phyloP scores from a whole-genome alignment of 1,284 basidiomycete species.

The Phellopilus nigrolimitatus region DNA sequence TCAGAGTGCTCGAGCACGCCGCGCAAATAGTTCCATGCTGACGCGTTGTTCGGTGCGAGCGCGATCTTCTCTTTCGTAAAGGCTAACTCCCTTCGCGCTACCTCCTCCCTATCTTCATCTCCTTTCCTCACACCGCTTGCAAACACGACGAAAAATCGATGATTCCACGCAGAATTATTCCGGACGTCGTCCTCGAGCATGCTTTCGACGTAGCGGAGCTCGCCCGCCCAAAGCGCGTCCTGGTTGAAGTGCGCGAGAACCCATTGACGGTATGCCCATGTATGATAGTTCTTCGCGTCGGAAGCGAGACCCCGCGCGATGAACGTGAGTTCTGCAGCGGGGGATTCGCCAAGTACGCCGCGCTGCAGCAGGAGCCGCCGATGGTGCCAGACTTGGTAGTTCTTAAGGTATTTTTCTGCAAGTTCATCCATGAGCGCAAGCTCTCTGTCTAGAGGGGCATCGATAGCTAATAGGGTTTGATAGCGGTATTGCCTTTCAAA shows the following conservation, averaged over 20 bases:
- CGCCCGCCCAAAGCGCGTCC: conserved; percentile 72
- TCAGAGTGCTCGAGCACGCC: conserved; percentile 61
- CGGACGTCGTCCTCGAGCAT: conserved; percentile 78
- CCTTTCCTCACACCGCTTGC: conserved; percentile 53
- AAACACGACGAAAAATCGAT: conserved; percentile 92
- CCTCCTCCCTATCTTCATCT: conserved; percentile 52
- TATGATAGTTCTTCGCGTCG: conserved; percentile 94
- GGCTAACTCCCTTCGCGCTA: conserved; percentile 66
- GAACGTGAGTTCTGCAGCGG: conserved; percentile 67
- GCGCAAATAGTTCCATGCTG: conserved; percentile 92
- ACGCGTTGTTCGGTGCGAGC: conserved; percentile 86
- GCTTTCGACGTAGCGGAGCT: conserved; percentile 72
- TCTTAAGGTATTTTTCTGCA: conserved; percentile 80
- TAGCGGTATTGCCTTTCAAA: conserved; percentile 86
- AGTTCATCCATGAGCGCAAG: conserved; percentile 81
- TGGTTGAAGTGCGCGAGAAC: conserved; percentile 68
- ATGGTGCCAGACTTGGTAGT: conserved; percentile 98
- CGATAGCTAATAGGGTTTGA: conserved; percentile 68
- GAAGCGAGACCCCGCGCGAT: conserved; percentile 63
- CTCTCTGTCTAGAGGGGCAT: conserved; percentile 68
- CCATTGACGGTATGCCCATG: conserved; percentile 94
- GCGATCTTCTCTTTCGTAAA: conserved; percentile 75
- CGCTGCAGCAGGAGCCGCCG: conserved; percentile 64
- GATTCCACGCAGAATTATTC: conserved; percentile 99
- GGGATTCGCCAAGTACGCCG: conserved; percentile 10